Evolutionary conservation across 2,329 filamentous ascomycete species (phyloP).

Genomic region (Fusarium pininemorale): DNA sequence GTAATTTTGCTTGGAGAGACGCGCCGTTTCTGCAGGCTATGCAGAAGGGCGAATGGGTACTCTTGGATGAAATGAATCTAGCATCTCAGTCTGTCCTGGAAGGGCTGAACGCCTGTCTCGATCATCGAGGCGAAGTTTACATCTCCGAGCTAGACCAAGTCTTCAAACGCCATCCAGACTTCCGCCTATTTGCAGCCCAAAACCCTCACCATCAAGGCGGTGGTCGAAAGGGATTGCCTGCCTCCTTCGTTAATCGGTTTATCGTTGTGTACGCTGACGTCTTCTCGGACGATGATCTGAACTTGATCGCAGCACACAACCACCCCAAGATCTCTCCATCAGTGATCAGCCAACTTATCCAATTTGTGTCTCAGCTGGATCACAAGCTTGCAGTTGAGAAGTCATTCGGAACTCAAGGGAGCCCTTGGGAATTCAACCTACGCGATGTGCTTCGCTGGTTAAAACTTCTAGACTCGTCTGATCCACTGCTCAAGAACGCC

Average conservation of each 20-base stretch:
- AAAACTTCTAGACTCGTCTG: constrained; percentile 63
- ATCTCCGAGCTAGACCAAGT: constrained; percentile 94
- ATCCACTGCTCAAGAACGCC: constrained; percentile 69
- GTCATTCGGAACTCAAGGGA: constrained; percentile 69
- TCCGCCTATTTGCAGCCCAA: constrained; percentile 95
- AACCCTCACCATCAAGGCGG: constrained; percentile 98
- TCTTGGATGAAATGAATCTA: constrained; percentile 98
- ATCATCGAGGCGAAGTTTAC: constrained; percentile 95
- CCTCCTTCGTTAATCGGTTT: constrained; percentile 97
- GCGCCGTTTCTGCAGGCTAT: constrained; percentile 95
- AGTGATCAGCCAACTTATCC: constrained; percentile 74
- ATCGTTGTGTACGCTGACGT: constrained; percentile 97
- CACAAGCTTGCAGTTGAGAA: constrained; percentile 70
- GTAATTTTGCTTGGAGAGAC: constrained; percentile 94
- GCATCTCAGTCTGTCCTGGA: constrained; percentile 97
- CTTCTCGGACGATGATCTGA: constrained; percentile 82
- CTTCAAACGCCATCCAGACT: constrained; percentile 87
- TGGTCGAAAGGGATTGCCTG: constrained; percentile 91
- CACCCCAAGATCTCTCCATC: constrained; percentile 71
- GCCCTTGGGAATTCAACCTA: constrained; percentile 96
- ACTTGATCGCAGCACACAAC: constrained; percentile 80
- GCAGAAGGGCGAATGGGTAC: constrained; percentile 96
- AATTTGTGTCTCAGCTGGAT: constrained; percentile 84
- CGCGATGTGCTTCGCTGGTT: constrained; percentile 92
- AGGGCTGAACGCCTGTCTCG: constrained; percentile 93